Base-by-base conservation (phyloP, 2,329 filamentous ascomycete genomes). In the Xylaria sp. region DNA sequence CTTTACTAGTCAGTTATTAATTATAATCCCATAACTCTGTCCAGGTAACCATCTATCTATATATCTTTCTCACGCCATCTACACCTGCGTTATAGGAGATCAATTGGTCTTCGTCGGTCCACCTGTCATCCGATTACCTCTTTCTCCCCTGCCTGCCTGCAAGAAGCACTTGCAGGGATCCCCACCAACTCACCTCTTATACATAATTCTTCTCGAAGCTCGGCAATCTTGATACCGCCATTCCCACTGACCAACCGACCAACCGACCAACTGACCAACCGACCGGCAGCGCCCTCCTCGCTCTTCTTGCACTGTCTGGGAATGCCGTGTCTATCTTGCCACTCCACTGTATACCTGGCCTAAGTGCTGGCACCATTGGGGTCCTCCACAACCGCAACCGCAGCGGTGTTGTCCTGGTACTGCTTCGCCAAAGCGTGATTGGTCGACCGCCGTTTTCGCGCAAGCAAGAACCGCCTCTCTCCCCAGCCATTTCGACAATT, bases 271-370 rank as follows among this genome's bases (percentile, higher is more conserved):
- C 56, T 12, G 8, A 63, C 31, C 44, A 18, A 46, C 60, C 28
- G 28, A 28, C 28, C 28, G 28, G 28, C 28, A 28, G 28, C 28
- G 28, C 5, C 28, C 28, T 28, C 28, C 28, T 28, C 34, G 64
- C 28, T 23, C 61, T 57, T 2, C 15, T 8, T 37, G 23, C 51
- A 18, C 41, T 18, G 25, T 52, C 50, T 71, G 60, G 70, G 54
- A 37, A 70, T 72, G 70, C 48, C 59, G 65, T 52, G 41, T 69
- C 39, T 59, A 23, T 50, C 15, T 46, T 46, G 41, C n/a, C 20
- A 61, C 58, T 41, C 55, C 52, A 44, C 31, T 66, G 5, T 46
- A 60, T 51, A 39, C 39, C 50, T 67, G 63, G 39, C 51, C 51
- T 63, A 67, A 64, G 52, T 56, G 61, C 66, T 57, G 63, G 55